Base-by-base conservation (phyloP, 1,139 yeast genomes). In the Yamadazyma triangularis region DNA sequence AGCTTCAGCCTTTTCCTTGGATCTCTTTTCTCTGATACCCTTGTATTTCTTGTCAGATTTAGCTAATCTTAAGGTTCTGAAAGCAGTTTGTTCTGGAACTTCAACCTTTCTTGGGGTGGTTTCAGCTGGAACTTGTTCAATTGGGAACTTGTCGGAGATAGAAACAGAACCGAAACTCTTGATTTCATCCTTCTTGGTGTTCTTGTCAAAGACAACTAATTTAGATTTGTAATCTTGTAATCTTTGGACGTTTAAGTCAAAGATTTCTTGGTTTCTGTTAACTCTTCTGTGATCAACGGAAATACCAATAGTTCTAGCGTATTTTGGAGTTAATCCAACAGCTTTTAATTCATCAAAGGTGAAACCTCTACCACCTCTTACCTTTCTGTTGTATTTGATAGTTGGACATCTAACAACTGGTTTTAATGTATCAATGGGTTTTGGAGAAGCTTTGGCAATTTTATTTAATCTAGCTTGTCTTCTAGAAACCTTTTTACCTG, bases 261-360 rank as follows among this genome's bases (percentile, higher is more conserved):
- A 86, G 58, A 86, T 89, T 77, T 89, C 98, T 60, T 85, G 86
- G 58, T 91, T 82, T 77, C 86, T 88, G 95, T 91, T 93, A 69
- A 84, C 94, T 77, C 98, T 91, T 79, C 98, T 91, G 93, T 86
- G 95, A 79, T 91, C 98, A 61, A 91, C 98, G 56, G 98, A 86
- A 60, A 91, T 86, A 70, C 98, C 98, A 61, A 91, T 72, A 63
- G 97, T 83, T 81, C 95, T 87, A 64, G 98, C 98, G 76, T 87
- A 86, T 69, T 88, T 85, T 59, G 94, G 78, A 60, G 94, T 73
- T 60, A 87, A 79, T 62, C 96, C 96, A 64, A 87, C 97, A 66
- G 96, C 96, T 81, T 91, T 91, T 63, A 93, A 73, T 80, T 91
- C 98, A 66, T 94, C 94, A 56, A 89, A 79, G 56, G 97, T 79